Evolutionary conservation across 371 early-diverging fungal species (phyloP), one percentile per base, ranked within the genome.

Genomic region (Mucor circinelloides): DNA sequence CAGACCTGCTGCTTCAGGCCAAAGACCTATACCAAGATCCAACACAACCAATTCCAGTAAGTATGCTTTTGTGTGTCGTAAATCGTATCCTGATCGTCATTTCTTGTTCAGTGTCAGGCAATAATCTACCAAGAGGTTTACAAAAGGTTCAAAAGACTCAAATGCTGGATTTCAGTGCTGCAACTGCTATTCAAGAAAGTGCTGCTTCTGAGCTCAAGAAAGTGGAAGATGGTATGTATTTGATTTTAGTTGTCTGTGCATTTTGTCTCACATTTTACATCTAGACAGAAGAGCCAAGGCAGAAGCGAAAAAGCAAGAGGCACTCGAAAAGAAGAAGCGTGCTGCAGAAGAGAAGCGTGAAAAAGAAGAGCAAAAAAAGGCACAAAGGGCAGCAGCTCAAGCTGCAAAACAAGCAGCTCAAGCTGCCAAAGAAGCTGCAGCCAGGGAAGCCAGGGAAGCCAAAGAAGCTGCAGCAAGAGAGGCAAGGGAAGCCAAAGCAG

Each of bases 121-220:
- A 21, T 15, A 67, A 48, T 50, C 10, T 72, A 9, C 76, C 76
- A 30, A 63, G 62, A 54, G 76, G 76, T 13, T 60, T 76, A 13
- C 70, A 70, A 52, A 34, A 63, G 15, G 60, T 50, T 13, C 64
- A 70, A 42, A 69, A 60, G 34, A 68, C 65, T 0, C 76, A 72
- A 65, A 72, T 76, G 73, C 58, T 76, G 31, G 73, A 72, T 34
- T 64, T 76, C 25, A 54, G 55, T 27, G 63, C 69, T 31, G 67
- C 73, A 17, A 63, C 73, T 42, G 68, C 67, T 36, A 30, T 76
- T 40, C 60, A 70, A 46, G 70, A 66, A 36, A 69, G 56, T 38
- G 46, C 34, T 34, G 56, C 64, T 9, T 34, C 60, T 36, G 70
- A 60, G 13, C 19, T 59, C 2, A 63, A 70, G n/a, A 58, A 67